Base-by-base conservation (phyloP, 2,329 filamentous ascomycete species). In the Alternaria gansuensis region DNA sequence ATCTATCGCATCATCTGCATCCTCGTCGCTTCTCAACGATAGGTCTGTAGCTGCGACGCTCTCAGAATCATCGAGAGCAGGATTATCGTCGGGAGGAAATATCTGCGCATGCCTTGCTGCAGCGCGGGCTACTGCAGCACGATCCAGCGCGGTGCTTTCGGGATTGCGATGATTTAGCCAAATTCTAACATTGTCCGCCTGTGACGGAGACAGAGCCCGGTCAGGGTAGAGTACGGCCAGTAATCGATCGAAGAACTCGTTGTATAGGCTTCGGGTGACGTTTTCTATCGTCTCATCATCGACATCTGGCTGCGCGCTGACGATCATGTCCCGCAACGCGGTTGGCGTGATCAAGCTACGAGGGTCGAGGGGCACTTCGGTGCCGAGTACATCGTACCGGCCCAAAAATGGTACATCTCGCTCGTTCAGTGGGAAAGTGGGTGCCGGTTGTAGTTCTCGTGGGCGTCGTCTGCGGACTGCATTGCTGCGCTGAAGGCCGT, bases 401-500 rank as follows among this genome's bases (percentile, higher is more conserved):
- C 73, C 73, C 40, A 75, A 61, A 4, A 65, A 46, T 26, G 61
- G 56, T 11, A 69, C 39, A 28, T 72, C 60, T 41, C 66, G 62
- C 40, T 71, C 67, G 66, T 26, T 66, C 52, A 40, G 60, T 51
- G 51, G 63, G 43, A 34, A 54, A 5, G 51, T 36, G 43, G 62
- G 68, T 23, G 66, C 64, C 6, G 63, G 54, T 31, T 60, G 61
- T 4, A 63, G 63, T 17, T 59, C 59, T 34, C 63, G 54, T 77
- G 78, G 60, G 49, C 64, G 66, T 5, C 67, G 67, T 45, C 85
- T 84, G 61, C 88, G 87, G 36, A 91, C 73, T 10, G 89, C 89
- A 75, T 90, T 91, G 71, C 88, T 88, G 62, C 89, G 82, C 65
- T 86, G 88, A 29, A 91, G 78, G 13, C 69, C 62, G 41, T 65